Evolutionary conservation across 1,284 basidiomycete genomes (phyloP), one percentile per base, ranked within the genome.

Genomic region (Crocinoboletus sp.): DNA sequence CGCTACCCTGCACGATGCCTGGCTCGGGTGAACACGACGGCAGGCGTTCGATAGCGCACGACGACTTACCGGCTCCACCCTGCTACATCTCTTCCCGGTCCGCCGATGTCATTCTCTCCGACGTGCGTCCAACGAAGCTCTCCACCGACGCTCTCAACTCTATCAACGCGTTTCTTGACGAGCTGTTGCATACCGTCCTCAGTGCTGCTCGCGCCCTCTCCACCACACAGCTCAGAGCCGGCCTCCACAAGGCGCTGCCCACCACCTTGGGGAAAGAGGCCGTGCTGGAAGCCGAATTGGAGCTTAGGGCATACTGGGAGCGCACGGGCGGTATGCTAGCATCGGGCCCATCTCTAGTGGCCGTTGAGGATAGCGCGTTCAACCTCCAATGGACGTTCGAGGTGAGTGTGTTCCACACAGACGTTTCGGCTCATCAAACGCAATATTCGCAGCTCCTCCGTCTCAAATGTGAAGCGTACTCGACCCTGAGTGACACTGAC

Each of bases 261-360:
- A 86, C 86, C 4, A 71, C 77, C 37, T 72, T 94, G 29, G 92
- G 90, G 24, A 90, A 94, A 66, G 87, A 92, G 59, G 90, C 91
- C 5, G 71, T 94, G n/a, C 70, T 91, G 33, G 93, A 95, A 68
- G 93, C 93, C 0, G 93, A 96, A 61, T 73, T 96, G 38, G 93
- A 95, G 68, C 67, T 94, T 38, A 77, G 87, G 57, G 85, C 85
- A 8, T 94, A 92, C 71, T 83, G 80, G 78, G 85, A 90, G 57
- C 78, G 80, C 51, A 87, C 74, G 36, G 72, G 67, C 33, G 66
- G 67, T 33, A 61, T 65, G 38, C 66, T 60, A 50, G 68, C 60
- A 39, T 58, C 67, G 24, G 55, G 58, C 38, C 51, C 67, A 33
- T 60, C 69, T 15, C 54, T 62, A 20, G 50, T 61, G 16, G 52